phyloP scores from a whole-genome alignment of 257 asterid species.

The Craterostigma plantagineum region DNA sequence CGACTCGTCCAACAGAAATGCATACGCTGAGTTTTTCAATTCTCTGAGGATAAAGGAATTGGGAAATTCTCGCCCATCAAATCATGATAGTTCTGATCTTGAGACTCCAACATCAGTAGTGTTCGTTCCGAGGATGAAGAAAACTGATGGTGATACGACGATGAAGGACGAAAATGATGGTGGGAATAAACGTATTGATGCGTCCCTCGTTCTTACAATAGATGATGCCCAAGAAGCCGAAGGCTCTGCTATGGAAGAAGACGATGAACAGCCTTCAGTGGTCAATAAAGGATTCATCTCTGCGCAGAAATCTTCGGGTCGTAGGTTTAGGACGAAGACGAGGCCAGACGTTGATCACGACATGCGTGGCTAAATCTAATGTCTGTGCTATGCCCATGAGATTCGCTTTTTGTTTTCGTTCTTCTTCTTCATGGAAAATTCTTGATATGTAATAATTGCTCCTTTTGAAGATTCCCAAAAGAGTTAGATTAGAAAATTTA shows the following conservation, averaged over 20 bases:
- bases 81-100: constrained; percentile 13
- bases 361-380: background rate
- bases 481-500: too few species aligned
- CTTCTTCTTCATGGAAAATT: too few species aligned
- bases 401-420: too few species aligned
- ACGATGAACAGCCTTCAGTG: constrained; percentile 17
- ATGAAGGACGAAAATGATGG: constrained; percentile 14
- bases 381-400: too few species aligned
- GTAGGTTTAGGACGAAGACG: constrained; percentile 6
- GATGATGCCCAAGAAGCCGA: constrained; percentile 12
- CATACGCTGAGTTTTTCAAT: constrained; percentile 33
- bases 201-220: constrained; percentile 1
- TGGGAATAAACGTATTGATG: constrained; percentile 11
- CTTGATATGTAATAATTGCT: too few species aligned
- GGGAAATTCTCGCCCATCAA: constrained; percentile 8
- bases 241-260: constrained; percentile 55
- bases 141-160: constrained; percentile 10
- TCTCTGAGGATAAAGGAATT: constrained; percentile 20
- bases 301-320: constrained; percentile 11
- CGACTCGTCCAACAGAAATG: constrained; percentile 44
- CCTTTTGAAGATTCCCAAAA: too few species aligned
- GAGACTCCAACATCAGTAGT: constrained; percentile 17
- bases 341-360: background rate
- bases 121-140: constrained; percentile 48
- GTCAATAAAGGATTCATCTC: too few species aligned